A percentile compares a stretch with the other conserved stretches of the same genome.
Conservation (phyloP, 768 basidiomycete genomes). For the Mycena latifolia region DNA sequence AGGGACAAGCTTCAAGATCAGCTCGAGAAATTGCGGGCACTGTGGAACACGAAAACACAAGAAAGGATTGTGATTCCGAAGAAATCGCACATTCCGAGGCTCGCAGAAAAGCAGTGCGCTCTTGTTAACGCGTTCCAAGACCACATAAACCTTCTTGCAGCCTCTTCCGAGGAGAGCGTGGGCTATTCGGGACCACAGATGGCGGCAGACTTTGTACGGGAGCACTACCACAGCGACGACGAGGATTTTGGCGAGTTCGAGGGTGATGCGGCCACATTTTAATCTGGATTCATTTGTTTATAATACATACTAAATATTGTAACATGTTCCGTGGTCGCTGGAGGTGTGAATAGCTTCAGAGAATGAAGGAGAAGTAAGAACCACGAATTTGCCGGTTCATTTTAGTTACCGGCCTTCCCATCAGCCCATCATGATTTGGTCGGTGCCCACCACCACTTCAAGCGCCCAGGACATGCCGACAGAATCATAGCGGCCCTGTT, state of each 20-base stretch:
- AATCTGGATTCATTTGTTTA: no score
- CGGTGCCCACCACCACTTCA: no score
- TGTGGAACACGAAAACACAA: constrained; percentile 20
- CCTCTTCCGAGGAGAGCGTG: background rate
- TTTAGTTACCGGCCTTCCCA: no score
- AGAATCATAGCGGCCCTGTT: constrained; percentile 49
- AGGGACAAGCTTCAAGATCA: constrained; percentile 19
- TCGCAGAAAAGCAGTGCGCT: constrained; percentile 10
- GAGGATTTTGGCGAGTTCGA: constrained; percentile 19
- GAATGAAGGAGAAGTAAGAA: no score
- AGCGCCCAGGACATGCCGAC: constrained; percentile 32
- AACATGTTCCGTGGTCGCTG: no score
- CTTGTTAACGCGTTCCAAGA: constrained; percentile 11
- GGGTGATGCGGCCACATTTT: background rate
- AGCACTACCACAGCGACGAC: constrained; percentile 11
- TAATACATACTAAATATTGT: no score
- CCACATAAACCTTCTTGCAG: constrained; percentile 2
- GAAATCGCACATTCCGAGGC: constrained; percentile 12
- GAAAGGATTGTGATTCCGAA: constrained; percentile 6
- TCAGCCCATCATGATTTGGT: no score
- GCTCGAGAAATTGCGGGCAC: constrained; percentile 14
- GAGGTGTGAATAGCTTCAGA: no score
- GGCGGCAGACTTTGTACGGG: background rate
- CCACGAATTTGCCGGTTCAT: no score
- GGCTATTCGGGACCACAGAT: constrained; percentile 2